A percentile compares a stretch with the other conserved stretches of the same genome.
Conservation (phyloP, 306 rosid genomes). For the Hylodesmum podocarpum region DNA sequence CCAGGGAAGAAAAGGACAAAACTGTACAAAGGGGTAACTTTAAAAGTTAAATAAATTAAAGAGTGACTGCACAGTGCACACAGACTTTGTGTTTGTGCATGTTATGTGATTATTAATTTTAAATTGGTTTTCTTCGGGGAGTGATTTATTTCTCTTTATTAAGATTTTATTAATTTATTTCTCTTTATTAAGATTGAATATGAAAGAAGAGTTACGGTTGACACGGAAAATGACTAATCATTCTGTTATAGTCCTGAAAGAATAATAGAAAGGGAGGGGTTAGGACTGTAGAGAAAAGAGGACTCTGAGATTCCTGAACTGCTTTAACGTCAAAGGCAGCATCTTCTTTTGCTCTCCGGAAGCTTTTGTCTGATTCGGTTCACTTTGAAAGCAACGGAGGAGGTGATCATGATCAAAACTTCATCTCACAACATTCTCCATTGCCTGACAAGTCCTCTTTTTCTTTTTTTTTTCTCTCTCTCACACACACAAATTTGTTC, state of each 20-base stretch:
- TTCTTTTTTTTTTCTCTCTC: constrained; percentile 33
- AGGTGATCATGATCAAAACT: constrained; percentile 67
- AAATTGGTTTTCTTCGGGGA: constrained; percentile 7
- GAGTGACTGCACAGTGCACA: constrained; percentile 23
- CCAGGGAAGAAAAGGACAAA: constrained; percentile 29
- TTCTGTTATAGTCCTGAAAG: constrained; percentile 57
- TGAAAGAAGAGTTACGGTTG: constrained; percentile 46
- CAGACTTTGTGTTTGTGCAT: not conserved
- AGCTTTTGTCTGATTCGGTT: constrained; percentile 93
- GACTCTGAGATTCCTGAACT: constrained; percentile 77
- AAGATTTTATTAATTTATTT: too few species aligned
- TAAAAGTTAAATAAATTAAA: not conserved
- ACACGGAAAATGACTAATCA: constrained; percentile 67
- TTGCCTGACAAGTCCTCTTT: constrained; percentile 56
- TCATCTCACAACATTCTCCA: constrained; percentile 43
- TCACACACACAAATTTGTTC: constrained; percentile 24
- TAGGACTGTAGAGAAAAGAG: constrained; percentile 45
- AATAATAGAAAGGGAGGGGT: constrained; percentile 67
- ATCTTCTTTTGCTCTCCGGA: constrained; percentile 65
- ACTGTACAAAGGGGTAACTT: not conserved
- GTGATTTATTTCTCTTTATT: constrained; percentile 31
- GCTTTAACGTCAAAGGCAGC: constrained; percentile 63
- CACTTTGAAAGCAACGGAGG: constrained; percentile 74
- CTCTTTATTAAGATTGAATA: constrained; percentile 24
- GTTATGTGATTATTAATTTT: not conserved